Evolutionary conservation across 78 protist genomes (phyloP).

Genomic region (Capsaspora owczarzaki): DNA sequence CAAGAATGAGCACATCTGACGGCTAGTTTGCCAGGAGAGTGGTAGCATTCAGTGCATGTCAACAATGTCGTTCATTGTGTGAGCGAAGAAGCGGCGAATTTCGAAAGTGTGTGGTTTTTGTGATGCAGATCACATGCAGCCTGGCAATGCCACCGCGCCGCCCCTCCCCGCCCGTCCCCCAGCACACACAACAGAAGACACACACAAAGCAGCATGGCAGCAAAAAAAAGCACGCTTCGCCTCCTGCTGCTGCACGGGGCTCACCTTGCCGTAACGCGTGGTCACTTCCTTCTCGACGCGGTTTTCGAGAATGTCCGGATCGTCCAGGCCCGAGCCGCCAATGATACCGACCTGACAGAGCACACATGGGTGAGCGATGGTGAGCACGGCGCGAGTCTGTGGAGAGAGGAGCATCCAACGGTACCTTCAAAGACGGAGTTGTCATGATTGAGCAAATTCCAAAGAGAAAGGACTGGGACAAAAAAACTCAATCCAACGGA

Average conservation of each 20-base stretch:
- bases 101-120: neutral
- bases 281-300: neutral
- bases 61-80: neutral
- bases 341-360: constrained; percentile 15
- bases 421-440: too few relatives aligned
- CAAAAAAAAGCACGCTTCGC: neutral
- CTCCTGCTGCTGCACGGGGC: neutral
- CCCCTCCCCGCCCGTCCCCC: neutral
- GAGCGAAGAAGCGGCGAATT: neutral
- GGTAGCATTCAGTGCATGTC: neutral
- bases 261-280: constrained; percentile 21
- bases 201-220: neutral
- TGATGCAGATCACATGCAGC: neutral
- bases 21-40: constrained; percentile 9
- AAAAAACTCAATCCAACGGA: too few relatives aligned
- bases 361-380: too few relatives aligned
- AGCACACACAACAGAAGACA: neutral
- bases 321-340: constrained; percentile 29
- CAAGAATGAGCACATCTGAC: constrained; percentile 24
- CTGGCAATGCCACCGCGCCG: neutral
- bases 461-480: too few relatives aligned
- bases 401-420: too few relatives aligned
- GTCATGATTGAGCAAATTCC: too few relatives aligned
- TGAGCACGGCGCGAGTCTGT: too few relatives aligned
- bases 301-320: neutral